Evolutionary conservation across 495 filamentous ascomycete species (phyloP).

Genomic region (Talaromyces borbonicus): DNA sequence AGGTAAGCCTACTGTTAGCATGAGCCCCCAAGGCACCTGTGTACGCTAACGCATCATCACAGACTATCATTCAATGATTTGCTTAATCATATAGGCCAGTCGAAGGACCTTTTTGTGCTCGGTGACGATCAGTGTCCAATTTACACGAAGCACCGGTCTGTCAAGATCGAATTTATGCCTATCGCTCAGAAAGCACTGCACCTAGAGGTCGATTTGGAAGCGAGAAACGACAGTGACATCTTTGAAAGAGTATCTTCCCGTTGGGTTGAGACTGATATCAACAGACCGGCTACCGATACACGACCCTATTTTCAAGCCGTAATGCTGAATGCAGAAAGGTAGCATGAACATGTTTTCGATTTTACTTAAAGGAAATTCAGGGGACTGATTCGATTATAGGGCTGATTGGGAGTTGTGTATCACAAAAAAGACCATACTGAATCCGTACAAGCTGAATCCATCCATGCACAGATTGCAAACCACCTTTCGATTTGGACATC

Average conservation of each 20-base stretch:
- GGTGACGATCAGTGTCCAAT: not conserved
- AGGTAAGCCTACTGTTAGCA: constrained; percentile 19
- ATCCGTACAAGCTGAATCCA: constrained; percentile 15
- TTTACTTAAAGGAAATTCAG: not conserved
- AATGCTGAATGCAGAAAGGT: constrained; percentile 29
- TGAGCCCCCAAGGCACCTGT: too few relatives aligned
- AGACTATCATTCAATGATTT: constrained; percentile 14
- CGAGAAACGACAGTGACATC: constrained; percentile 10
- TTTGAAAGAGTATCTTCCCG: constrained; percentile 24
- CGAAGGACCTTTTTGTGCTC: constrained; percentile 35
- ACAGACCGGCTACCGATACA: constrained; percentile 11
- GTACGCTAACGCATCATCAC: not conserved
- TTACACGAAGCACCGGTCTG: constrained; percentile 21
- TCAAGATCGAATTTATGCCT: constrained; percentile 33
- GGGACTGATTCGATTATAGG: constrained; percentile 13
- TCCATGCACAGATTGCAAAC: constrained; percentile 20
- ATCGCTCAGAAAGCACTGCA: constrained; percentile 19
- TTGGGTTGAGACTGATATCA: constrained; percentile 21
- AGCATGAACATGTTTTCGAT: not conserved
- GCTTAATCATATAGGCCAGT: constrained; percentile 17
- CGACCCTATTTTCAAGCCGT: constrained; percentile 23
- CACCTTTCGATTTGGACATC: constrained; percentile 15
- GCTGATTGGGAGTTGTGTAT: constrained; percentile 33
- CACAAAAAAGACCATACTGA: constrained; percentile 23
- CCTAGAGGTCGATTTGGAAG: constrained; percentile 29